These are phyloP conservation scores for Orbilia blumenaviensis DNA, from an alignment of 2,329 filamentous ascomycete species.

Conservation along the genomic window DNA sequence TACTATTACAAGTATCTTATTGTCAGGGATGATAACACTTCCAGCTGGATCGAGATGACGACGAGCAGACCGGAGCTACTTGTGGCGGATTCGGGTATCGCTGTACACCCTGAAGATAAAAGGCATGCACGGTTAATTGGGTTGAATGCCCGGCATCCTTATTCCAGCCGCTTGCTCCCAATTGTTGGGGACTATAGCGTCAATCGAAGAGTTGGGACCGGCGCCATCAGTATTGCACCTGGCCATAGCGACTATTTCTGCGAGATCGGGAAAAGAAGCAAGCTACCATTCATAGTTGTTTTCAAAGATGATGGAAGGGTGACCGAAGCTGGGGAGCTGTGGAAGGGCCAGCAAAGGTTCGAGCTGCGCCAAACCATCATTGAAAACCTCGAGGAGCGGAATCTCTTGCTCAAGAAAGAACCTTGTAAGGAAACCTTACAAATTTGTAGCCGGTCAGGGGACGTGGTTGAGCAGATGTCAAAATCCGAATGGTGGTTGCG, in stretches of 20 bases:
- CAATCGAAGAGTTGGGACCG: conserved; percentile 56
- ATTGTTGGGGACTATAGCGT: conserved; percentile 56
- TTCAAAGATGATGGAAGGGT: conserved; percentile 32
- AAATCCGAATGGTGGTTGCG: conserved; percentile 57
- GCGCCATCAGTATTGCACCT: conserved; percentile 56
- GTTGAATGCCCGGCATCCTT: conserved; percentile 21
- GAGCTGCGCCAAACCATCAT: conserved; percentile 53
- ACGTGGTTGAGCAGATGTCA: conserved; percentile 56
- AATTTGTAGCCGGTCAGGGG: conserved; percentile 55
- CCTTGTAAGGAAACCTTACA: conserved; percentile 52
- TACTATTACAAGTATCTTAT: conserved; percentile 56
- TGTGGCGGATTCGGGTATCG: conserved; percentile 57
- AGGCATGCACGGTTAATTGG: conserved; percentile 54
- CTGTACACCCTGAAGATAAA: conserved; percentile 57
- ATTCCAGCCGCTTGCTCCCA: conserved; percentile 41
- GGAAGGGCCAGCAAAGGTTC: conserved; percentile 45
- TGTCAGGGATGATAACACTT: conserved; percentile 51
- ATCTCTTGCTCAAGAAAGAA: conserved; percentile 53
- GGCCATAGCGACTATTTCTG: conserved; percentile 55
- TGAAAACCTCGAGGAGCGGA: conserved; percentile 49
- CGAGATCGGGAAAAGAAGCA: conserved; percentile 55
- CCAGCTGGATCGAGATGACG: conserved; percentile 53
- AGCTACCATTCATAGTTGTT: background rate
- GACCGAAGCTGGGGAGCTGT: background rate
- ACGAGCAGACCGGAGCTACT: conserved; percentile 57